Evolutionary conservation across 768 basidiomycete species (phyloP), one percentile per base, ranked within the genome.

Genomic region (Suillus bovinus): DNA sequence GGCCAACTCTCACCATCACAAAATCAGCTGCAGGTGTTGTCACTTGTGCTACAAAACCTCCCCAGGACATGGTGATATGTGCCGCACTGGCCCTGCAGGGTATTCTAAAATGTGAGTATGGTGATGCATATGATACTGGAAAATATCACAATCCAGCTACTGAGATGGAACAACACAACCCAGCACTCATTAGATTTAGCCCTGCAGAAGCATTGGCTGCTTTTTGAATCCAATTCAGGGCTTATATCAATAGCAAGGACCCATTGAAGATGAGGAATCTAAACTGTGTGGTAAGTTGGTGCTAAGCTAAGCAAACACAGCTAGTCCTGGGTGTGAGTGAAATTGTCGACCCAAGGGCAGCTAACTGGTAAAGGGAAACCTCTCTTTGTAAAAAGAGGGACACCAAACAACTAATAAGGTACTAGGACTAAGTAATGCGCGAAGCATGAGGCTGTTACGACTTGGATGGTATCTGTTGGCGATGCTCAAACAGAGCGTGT

Each of bases 261-360:
- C 63, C 60, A 14, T 64, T 61, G 24, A 47, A 54, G 20, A 10
- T 58, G 20, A 29, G 38, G 42, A n/a, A n/a, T n/a, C n/a, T n/a
- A n/a, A n/a, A n/a, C n/a, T n/a, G n/a, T n/a, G n/a, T n/a, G n/a
- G n/a, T n/a, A n/a, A n/a, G n/a, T n/a, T n/a, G n/a, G n/a, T n/a
- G n/a, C n/a, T n/a, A n/a, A n/a, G n/a, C n/a, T n/a, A n/a, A n/a
- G n/a, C n/a, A n/a, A n/a, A 62, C 61, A 47, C 55, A 65, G n/a
- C n/a, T n/a, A n/a, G n/a, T n/a, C n/a, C n/a, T n/a, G n/a, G n/a
- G n/a, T n/a, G n/a, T n/a, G n/a, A n/a, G n/a, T n/a, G n/a, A n/a
- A n/a, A n/a, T n/a, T n/a, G n/a, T n/a, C n/a, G n/a, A n/a, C n/a
- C n/a, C n/a, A n/a, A n/a, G n/a, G n/a, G n/a, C n/a, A n/a, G n/a